These are phyloP conservation scores for Acanthamoeba royreba DNA, from an alignment of 208 protist species.

Conservation along the genomic window DNA sequence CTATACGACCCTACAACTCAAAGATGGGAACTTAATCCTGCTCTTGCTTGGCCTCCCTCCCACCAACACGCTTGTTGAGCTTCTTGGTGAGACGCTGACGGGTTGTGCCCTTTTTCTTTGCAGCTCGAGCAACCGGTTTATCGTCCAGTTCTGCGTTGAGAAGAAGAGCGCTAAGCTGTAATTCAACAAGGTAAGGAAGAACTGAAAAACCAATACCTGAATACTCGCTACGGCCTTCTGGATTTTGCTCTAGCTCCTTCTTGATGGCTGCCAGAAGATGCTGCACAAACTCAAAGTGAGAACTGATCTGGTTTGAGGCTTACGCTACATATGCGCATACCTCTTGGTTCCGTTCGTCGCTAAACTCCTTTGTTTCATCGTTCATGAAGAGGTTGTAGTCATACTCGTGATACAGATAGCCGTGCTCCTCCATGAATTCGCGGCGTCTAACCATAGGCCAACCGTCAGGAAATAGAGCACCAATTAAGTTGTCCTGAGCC, in stretches of 20 bases:
- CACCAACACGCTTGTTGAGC: background rate
- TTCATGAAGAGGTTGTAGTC: constrained; percentile 24
- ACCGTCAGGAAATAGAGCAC: background rate
- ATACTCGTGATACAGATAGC: constrained; percentile 21
- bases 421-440: constrained; percentile 37
- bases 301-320: background rate
- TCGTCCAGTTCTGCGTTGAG: background rate
- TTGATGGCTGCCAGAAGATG: background rate
- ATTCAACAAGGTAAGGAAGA: background rate
- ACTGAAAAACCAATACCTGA: background rate
- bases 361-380: background rate
- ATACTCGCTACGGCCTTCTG: background rate
- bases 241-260: background rate
- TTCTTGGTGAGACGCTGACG: constrained; percentile 3
- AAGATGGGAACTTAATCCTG: too few species aligned
- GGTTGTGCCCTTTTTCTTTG: constrained; percentile 39
- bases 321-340: background rate
- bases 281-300: background rate
- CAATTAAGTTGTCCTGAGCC: background rate
- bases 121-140: background rate
- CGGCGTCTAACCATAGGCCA: background rate
- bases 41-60: background rate
- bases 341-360: background rate
- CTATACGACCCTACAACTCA: too few species aligned
- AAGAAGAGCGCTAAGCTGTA: background rate